A percentile compares a stretch with the other conserved stretches of the same genome.
These are phyloP conservation scores for Hericium alpestre DNA, from an alignment of 768 basidiomycete genomes.

Conservation along the genomic window DNA sequence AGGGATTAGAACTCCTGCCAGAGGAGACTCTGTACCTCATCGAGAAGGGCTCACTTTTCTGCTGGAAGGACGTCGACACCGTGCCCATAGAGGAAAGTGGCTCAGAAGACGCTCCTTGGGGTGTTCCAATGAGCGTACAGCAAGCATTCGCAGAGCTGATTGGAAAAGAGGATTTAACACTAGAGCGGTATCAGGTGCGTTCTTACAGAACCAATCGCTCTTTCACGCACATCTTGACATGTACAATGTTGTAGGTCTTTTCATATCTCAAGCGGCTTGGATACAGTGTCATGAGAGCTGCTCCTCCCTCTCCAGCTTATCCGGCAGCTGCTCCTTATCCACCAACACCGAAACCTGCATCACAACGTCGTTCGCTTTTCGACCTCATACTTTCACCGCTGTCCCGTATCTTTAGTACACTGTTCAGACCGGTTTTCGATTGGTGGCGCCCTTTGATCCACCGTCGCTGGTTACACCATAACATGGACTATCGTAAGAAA, in stretches of 20 bases:
- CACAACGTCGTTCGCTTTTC: constrained; percentile 26
- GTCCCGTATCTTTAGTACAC: constrained; percentile 15
- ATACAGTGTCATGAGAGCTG: constrained; percentile 75
- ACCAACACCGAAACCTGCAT: constrained; percentile 12
- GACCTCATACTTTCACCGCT: constrained; percentile 22
- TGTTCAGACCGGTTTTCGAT: constrained; percentile 29
- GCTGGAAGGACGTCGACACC: constrained; percentile 49
- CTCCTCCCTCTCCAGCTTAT: constrained; percentile 46
- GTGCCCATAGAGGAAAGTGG: constrained; percentile 24
- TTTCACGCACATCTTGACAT: neutral
- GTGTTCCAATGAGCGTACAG: constrained; percentile 81
- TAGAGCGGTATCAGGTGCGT: constrained; percentile 82
- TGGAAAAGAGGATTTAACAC: constrained; percentile 60
- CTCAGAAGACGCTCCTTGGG: constrained; percentile 28
- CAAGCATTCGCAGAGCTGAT: constrained; percentile 85
- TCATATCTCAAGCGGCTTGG: constrained; percentile 88
- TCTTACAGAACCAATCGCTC: neutral
- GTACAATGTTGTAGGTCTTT: constrained; percentile 53
- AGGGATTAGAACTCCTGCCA: constrained; percentile 76
- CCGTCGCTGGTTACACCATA: constrained; percentile 35
- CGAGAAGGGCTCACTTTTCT: constrained; percentile 81
- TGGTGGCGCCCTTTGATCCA: constrained; percentile 61
- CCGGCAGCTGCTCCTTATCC: constrained; percentile 23
- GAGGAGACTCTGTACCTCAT: constrained; percentile 93
- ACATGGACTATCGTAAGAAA: constrained; percentile 43